A percentile compares a stretch with the other conserved stretches of the same genome.
phyloP scores from a whole-genome alignment of 2,329 filamentous ascomycete species.

The Myriosclerotinia duriaeana region DNA sequence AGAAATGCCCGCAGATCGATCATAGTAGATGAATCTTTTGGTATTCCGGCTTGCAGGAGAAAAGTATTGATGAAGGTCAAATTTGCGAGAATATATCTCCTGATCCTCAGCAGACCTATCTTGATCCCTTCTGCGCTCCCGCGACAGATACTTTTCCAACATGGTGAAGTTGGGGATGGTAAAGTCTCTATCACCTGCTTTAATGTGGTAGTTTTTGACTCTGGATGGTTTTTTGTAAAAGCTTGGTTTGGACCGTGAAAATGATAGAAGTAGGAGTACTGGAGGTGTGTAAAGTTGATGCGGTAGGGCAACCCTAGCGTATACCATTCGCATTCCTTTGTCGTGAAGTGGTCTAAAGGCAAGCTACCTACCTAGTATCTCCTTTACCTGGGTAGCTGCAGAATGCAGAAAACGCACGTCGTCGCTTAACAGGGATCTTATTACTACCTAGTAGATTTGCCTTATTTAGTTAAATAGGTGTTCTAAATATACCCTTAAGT shows the following conservation, averaged over 20 bases:
- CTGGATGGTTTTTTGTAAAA: neutral
- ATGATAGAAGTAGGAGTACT: neutral
- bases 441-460: too few relatives aligned
- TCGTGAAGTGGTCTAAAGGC: too few relatives aligned
- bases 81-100: conserved; percentile 1
- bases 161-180: neutral
- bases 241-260: neutral
- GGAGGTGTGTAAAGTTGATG: too few relatives aligned
- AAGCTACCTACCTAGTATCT: too few relatives aligned
- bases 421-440: too few relatives aligned
- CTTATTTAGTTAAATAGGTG: too few relatives aligned
- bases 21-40: conserved; percentile 1
- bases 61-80: conserved; percentile 16
- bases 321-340: too few relatives aligned
- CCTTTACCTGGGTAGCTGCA: too few relatives aligned
- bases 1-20: neutral
- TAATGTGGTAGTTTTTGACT: too few relatives aligned
- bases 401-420: too few relatives aligned
- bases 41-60: conserved; percentile 4
- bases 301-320: too few relatives aligned
- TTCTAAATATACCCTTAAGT: too few relatives aligned
- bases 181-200: neutral
- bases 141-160: neutral
- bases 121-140: neutral
- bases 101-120: neutral